phyloP scores from a whole-genome alignment of 495 filamentous ascomycete genomes.

The Podospora pseudoanserina region DNA sequence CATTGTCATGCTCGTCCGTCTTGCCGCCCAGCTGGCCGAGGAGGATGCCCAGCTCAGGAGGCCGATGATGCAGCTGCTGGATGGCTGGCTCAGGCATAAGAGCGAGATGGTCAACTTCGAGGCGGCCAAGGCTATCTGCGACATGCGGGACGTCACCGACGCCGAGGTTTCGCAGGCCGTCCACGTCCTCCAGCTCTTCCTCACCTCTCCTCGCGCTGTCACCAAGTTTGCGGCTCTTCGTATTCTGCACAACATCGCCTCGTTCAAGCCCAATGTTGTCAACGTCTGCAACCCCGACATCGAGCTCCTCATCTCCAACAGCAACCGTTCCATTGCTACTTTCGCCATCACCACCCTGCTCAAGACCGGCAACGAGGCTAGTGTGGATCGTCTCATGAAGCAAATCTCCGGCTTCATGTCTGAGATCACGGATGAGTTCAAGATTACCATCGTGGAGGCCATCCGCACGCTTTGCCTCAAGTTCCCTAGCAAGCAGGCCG shows the following conservation, averaged over 20 bases:
- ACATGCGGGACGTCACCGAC: conserved; percentile 89
- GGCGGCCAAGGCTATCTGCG: conserved; percentile 95
- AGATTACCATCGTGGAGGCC: conserved; percentile 98
- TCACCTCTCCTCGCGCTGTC: conserved; percentile 92
- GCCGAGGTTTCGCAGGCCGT: conserved; percentile 89
- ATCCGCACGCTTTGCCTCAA: conserved; percentile 95
- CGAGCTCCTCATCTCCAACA: conserved; percentile 90
- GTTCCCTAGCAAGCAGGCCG: conserved; percentile 96
- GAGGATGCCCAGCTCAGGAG: conserved; percentile 85
- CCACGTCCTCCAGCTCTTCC: conserved; percentile 90
- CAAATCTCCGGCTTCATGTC: conserved; percentile 97
- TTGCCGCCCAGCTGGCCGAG: conserved; percentile 92
- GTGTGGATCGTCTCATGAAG: conserved; percentile 96
- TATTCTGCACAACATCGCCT: conserved; percentile 92
- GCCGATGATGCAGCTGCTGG: conserved; percentile 91
- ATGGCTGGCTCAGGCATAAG: conserved; percentile 97
- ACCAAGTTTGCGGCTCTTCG: conserved; percentile 98
- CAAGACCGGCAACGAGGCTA: conserved; percentile 96
- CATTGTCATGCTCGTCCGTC: conserved; percentile 82
- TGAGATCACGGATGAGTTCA: conserved; percentile 98
- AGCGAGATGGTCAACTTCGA: conserved; percentile 99
- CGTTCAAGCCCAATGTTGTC: conserved; percentile 90
- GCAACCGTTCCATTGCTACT: conserved; percentile 94
- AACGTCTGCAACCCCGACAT: conserved; percentile 95
- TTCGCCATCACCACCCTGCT: conserved; percentile 97